Conservation (phyloP, 2,329 filamentous ascomycete species). For the Diaporthe sp. region DNA sequence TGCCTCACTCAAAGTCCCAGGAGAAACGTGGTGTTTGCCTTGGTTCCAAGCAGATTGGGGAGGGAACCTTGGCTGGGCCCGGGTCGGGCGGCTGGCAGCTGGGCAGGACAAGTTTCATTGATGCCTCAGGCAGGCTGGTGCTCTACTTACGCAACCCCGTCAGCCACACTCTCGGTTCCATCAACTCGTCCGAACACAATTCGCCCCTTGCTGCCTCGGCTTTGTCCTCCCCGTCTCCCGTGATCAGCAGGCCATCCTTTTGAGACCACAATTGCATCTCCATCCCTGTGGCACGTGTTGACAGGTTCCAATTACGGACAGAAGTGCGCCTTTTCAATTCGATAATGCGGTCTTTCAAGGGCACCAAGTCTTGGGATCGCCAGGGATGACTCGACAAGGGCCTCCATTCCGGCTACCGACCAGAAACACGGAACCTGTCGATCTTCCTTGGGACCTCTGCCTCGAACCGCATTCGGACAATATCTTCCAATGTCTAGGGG, state of each 20-base stretch:
- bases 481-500: neutral
- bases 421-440: conserved; percentile 20
- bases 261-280: conserved; percentile 1
- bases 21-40: conserved; percentile 31
- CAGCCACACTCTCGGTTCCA: conserved; percentile 27
- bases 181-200: conserved; percentile 19
- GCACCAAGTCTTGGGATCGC: conserved; percentile 1
- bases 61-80: neutral
- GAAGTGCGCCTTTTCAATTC: neutral
- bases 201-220: conserved; percentile 29
- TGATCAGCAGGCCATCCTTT: conserved; percentile 13
- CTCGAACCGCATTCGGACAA: neutral
- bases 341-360: neutral
- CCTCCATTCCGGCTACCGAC: conserved; percentile 19
- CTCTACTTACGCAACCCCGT: conserved; percentile 12
- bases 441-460: conserved; percentile 2
- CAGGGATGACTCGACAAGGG: conserved; percentile 6
- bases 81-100: conserved; percentile 1
- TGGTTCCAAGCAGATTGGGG: conserved; percentile 2
- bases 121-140: conserved; percentile 18
- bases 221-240: conserved; percentile 8
- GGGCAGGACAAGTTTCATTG: conserved; percentile 18
- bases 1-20: conserved; percentile 15
- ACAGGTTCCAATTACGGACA: neutral
- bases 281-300: conserved; percentile 20